phyloP scores from a whole-genome alignment of 139 green algal genomes.

The Chlamydomonas schloesseri region DNA sequence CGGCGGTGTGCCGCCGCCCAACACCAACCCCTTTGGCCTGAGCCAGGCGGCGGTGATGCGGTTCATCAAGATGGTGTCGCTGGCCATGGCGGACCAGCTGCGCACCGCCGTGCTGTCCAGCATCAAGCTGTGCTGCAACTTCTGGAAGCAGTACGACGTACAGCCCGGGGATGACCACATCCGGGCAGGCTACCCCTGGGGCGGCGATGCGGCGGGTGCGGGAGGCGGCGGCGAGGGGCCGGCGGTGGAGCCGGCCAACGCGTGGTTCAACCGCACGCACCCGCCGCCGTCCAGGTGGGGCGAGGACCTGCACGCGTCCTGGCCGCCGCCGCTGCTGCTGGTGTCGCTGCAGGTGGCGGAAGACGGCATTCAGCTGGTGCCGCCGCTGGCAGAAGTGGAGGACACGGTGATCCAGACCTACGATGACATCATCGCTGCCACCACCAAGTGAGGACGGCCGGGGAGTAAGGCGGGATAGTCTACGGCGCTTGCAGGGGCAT shows the following conservation, averaged over 20 bases:
- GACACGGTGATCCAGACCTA: conserved; percentile 58
- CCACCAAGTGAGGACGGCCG: conserved; percentile 39
- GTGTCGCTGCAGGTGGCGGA: conserved; percentile 57
- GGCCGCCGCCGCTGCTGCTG: conserved; percentile 72
- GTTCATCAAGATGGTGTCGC: conserved; percentile 73
- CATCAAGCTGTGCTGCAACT: conserved; percentile 53
- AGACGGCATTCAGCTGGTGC: conserved; percentile 58
- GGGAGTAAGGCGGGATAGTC: no score
- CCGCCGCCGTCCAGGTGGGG: conserved; percentile 52
- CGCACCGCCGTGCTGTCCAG: conserved; percentile 65
- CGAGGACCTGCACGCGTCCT: conserved; percentile 56
- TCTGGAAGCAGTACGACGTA: conserved; percentile 73
- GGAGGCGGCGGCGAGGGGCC: background rate
- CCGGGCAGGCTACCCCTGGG: conserved; percentile 44
- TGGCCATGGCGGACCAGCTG: conserved; percentile 79
- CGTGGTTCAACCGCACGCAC: conserved; percentile 24
- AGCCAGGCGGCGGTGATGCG: conserved; percentile 57
- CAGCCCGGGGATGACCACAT: background rate
- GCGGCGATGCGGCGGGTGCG: background rate
- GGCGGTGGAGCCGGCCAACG: conserved; percentile 27
- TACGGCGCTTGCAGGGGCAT: no score
- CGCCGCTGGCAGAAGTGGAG: conserved; percentile 66
- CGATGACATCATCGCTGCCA: conserved; percentile 69
- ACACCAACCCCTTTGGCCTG: conserved; percentile 25
- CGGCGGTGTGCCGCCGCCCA: background rate